Evolutionary conservation across 805 yeast genomes (phyloP).

Genomic region (Spathaspora boniae): DNA sequence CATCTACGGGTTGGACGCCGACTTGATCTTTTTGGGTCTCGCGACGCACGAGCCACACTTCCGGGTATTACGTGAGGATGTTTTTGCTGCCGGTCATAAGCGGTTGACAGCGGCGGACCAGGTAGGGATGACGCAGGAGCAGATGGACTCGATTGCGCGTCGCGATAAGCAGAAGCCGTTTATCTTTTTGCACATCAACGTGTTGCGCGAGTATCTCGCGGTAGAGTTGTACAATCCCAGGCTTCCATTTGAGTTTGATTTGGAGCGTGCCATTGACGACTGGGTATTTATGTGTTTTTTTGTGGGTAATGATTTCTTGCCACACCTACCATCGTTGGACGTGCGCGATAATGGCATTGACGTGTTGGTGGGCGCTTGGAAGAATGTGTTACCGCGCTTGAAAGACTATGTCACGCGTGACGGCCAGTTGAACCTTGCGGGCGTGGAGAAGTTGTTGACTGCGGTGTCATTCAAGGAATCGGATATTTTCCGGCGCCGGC

Average conservation of each 20-base stretch:
- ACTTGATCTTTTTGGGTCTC: constrained; percentile 88
- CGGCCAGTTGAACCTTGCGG: constrained; percentile 71
- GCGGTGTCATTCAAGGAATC: constrained; percentile 72
- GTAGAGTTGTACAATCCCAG: constrained; percentile 74
- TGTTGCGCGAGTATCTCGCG: constrained; percentile 82
- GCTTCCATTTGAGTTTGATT: constrained; percentile 70
- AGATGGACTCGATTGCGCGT: constrained; percentile 38
- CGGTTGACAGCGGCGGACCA: constrained; percentile 47
- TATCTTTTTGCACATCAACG: constrained; percentile 87
- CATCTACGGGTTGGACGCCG: constrained; percentile 97
- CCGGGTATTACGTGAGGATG: constrained; percentile 91
- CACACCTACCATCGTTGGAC: constrained; percentile 91
- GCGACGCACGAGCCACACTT: constrained; percentile 99
- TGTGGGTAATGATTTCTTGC: constrained; percentile 97
- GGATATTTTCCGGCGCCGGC: constrained; percentile 67
- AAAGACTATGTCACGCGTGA: constrained; percentile 85
- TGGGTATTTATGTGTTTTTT: constrained; percentile 99
- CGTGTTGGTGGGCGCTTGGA: constrained; percentile 78
- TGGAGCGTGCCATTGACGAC: constrained; percentile 95
- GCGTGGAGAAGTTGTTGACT: constrained; percentile 68
- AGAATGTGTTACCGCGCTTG: constrained; percentile 59
- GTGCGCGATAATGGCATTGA: constrained; percentile 95
- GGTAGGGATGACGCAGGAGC: constrained; percentile 58
- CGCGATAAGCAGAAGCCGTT: constrained; percentile 71
- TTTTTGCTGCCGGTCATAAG: constrained; percentile 72